phyloP scores from a whole-genome alignment of 768 basidiomycete species.

The Mycena albidolilacea region DNA sequence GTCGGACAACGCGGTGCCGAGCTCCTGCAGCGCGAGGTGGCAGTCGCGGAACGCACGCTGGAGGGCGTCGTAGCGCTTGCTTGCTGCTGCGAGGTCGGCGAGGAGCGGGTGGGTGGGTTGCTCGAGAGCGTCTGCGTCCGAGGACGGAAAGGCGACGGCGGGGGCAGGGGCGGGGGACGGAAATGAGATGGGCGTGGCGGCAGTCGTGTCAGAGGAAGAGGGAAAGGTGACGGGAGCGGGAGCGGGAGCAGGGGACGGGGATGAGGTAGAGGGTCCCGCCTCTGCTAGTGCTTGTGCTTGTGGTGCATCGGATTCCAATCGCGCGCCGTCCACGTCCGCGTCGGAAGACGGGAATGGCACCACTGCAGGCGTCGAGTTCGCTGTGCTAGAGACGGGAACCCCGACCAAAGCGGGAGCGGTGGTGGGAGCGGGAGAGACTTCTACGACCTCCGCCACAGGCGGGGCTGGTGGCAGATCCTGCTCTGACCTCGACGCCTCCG shows the following conservation, averaged over 20 bases:
- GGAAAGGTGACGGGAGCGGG: background rate
- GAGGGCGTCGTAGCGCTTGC: constrained; percentile 71
- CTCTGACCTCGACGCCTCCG: too few relatives aligned
- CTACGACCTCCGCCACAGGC: too few relatives aligned
- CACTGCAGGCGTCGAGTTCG: too few relatives aligned
- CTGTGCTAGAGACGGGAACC: too few relatives aligned
- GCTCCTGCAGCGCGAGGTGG: constrained; percentile 73
- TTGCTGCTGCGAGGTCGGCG: constrained; percentile 58
- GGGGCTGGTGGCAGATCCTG: too few relatives aligned
- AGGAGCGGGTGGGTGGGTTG: constrained; percentile 56
- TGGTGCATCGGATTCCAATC: too few relatives aligned
- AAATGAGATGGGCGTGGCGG: background rate
- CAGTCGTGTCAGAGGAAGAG: background rate
- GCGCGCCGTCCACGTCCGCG: too few relatives aligned
- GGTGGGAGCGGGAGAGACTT: too few relatives aligned
- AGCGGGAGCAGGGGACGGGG: background rate
- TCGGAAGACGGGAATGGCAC: too few relatives aligned
- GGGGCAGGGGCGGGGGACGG: background rate
- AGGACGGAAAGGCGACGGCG: background rate
- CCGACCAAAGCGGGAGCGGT: too few relatives aligned
- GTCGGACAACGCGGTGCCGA: constrained; percentile 49
- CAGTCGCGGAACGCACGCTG: constrained; percentile 80
- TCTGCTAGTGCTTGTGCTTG: too few relatives aligned
- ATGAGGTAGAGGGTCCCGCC: too few relatives aligned
- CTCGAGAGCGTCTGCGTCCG: background rate